Evolutionary conservation across 352 stramenopile species (phyloP), one percentile per base, ranked within the genome.

Genomic region (Pythium monospermum): DNA sequence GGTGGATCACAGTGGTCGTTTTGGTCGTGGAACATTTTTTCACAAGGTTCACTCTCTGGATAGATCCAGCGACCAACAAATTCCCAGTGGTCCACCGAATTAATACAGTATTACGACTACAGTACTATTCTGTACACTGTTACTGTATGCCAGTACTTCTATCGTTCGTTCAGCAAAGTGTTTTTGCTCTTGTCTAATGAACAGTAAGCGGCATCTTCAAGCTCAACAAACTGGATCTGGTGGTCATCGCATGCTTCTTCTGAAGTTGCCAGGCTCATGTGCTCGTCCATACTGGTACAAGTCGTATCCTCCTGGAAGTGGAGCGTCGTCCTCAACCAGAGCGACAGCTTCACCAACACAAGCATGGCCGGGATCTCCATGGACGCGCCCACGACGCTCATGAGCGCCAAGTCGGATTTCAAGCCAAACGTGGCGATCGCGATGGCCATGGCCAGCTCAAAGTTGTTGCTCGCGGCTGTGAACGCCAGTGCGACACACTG

Each of bases 381-480:
- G 15, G 85, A 59, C 13, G 79, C 76, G 12, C 78, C 76, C 1
- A 90, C 76, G 23, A 83, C 73, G 25, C 73, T 86, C 61, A 83
- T 84, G 4, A 87, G 53, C 32, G 79, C 73, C 13, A 73, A 70
- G 30, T 86, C 79, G 13, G 82, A 93, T 28, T 80, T 66, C 16
- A 87, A 58, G 0, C 82, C 82, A 18, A 87, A 93, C 18, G 79
- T 73, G 10, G 69, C 67, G 4, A 90, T 75, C 2, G 79, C 74
- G 30, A 89, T 68, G 6, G 75, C 82, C 25, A 87, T 61, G 26
- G 76, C 83, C 37, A 92, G 55, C 53, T 91, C 82, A 57, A 87
- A 93, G 61, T 91, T 91, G 73, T 91, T 93, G 61, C 77, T 90
- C n/a, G 74, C 83, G n/a, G 77, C 76, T 28, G 84, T 91, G 56